Percentiles rank a stretch among this genome's conserved stretches.
These are phyloP conservation scores for Tylopilus vinaceipallidus DNA, from an alignment of 768 basidiomycete genomes.

Conservation along the genomic window DNA sequence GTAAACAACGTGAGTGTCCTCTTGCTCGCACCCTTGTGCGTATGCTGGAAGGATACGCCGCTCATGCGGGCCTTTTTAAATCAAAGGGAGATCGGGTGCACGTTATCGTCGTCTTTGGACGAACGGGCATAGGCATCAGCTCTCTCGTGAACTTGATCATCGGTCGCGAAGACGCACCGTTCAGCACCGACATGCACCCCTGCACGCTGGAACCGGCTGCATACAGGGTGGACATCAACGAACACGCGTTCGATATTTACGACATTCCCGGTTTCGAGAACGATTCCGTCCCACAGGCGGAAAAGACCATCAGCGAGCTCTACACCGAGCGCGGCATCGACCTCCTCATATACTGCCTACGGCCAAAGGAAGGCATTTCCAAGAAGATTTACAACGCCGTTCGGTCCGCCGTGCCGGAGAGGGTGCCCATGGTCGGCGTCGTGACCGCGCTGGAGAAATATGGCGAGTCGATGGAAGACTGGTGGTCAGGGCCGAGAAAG, in stretches of 20 bases:
- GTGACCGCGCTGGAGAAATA: slow-evolving; percentile 39
- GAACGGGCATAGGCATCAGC: slow-evolving; percentile 33
- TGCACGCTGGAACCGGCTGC: slow-evolving; percentile 23
- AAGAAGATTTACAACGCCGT: slow-evolving; percentile 26
- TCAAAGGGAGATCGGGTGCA: slow-evolving; percentile 32
- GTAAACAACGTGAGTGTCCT: slow-evolving; percentile 27
- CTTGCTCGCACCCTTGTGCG: background rate
- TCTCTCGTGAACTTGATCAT: slow-evolving; percentile 33
- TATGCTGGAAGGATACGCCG: background rate
- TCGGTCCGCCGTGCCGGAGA: slow-evolving; percentile 28
- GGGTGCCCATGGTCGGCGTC: slow-evolving; percentile 39
- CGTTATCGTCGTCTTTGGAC: slow-evolving; percentile 33
- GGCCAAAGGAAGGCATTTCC: slow-evolving; percentile 30
- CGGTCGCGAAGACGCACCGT: slow-evolving; percentile 33
- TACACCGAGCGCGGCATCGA: slow-evolving; percentile 31
- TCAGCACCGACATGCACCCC: slow-evolving; percentile 32
- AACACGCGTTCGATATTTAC: slow-evolving; percentile 31
- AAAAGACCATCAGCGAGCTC: slow-evolving; percentile 28
- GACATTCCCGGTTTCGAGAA: slow-evolving; percentile 30
- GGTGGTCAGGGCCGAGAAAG: slow-evolving; percentile 31
- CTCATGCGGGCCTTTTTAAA: background rate
- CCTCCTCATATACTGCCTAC: slow-evolving; percentile 31
- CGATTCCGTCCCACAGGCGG: slow-evolving; percentile 18
- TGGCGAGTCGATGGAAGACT: slow-evolving; percentile 27
- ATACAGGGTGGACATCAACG: slow-evolving; percentile 31